Evolutionary conservation across 495 filamentous ascomycete species (phyloP).

Genomic region (Amniculicola lignicola): DNA sequence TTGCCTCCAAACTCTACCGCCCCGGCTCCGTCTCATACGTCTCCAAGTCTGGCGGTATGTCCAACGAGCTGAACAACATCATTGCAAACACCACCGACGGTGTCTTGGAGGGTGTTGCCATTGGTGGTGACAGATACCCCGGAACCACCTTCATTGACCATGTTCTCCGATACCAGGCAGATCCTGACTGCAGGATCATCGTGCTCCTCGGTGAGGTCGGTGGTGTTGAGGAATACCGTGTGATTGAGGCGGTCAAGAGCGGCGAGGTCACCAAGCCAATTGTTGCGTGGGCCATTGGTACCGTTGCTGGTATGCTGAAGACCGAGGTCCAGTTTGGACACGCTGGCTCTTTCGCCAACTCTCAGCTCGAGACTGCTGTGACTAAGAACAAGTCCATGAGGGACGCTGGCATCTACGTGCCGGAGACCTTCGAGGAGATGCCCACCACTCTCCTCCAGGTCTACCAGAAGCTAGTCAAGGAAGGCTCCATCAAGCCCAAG

Average conservation of each 20-base stretch:
- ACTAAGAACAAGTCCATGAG: conserved; percentile 95
- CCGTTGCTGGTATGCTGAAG: conserved; percentile 99
- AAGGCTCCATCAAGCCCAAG: conserved; percentile 78
- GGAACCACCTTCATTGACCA: conserved; percentile 99
- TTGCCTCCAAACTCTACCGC: conserved; percentile 99
- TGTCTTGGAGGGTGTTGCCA: conserved; percentile 98
- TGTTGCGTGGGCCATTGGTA: conserved; percentile 98
- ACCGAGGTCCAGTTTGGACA: conserved; percentile 99
- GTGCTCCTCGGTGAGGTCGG: conserved; percentile 95
- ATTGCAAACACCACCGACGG: conserved; percentile 91
- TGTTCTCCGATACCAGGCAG: conserved; percentile 87
- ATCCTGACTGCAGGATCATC: conserved; percentile 96
- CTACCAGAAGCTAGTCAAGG: conserved; percentile 78
- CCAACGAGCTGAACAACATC: conserved; percentile 99
- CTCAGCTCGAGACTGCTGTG: conserved; percentile 93
- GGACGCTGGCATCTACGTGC: conserved; percentile 90
- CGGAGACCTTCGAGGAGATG: conserved; percentile 95
- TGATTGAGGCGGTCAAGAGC: conserved; percentile 94
- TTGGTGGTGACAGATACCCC: conserved; percentile 97
- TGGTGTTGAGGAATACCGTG: conserved; percentile 99
- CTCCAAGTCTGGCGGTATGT: conserved; percentile 99
- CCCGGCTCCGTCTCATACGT: conserved; percentile 98
- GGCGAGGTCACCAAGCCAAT: conserved; percentile 95
- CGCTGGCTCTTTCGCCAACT: conserved; percentile 98
- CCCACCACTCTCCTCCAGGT: conserved; percentile 69